Base-by-base conservation (phyloP, 805 yeast genomes). In the Deakozyma indianensis region DNA sequence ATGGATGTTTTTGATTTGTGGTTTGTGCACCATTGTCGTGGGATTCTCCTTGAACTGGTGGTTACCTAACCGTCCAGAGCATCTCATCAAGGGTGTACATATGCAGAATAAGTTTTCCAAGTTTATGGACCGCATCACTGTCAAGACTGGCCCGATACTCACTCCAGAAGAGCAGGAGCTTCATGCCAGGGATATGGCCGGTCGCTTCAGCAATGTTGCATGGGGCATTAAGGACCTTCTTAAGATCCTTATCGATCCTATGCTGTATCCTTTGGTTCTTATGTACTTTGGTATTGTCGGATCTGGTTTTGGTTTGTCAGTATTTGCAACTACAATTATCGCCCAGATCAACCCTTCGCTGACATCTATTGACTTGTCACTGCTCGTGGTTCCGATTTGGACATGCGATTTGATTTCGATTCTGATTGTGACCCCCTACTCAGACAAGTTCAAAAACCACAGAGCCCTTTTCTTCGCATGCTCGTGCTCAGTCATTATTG, bases 221-320 rank as follows among this genome's bases (percentile, higher is more conserved):
- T 85, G 92, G 90, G 70, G 70, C 0, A 66, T 75, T 67, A 65
- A 60, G 32, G 90, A 83, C 48, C 66, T 85, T 24, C 54, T 62
- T 38, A 60, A 58, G 5, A 72, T 85, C 35, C 51, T 83, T 21
- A 54, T 67, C 25, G 95, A 86, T 57, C 56, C 71, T 41, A 69
- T 92, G 51, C 68, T 80, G 38, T 84, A 88, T 88, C 92, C 94
- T 1, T 62, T 86, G 48, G 67, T 83, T 41, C 68, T 85, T 64
- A 85, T 85, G 95, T 85, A 85, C 63, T 86, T 85, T 59, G 95
- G 95, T 18, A 94, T 83, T 20, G 95, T 85, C 22, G 95, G 95
- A 42, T 77, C 85, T n/a, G 95, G 95, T 1, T 79, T 73, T 56
- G 95, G 94, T 25, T 66, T 85, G 43, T 87, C 87, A 25, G 90